These are phyloP conservation scores for Leccinum fibrillosum DNA, from an alignment of 768 basidiomycete species.

Conservation along the genomic window DNA sequence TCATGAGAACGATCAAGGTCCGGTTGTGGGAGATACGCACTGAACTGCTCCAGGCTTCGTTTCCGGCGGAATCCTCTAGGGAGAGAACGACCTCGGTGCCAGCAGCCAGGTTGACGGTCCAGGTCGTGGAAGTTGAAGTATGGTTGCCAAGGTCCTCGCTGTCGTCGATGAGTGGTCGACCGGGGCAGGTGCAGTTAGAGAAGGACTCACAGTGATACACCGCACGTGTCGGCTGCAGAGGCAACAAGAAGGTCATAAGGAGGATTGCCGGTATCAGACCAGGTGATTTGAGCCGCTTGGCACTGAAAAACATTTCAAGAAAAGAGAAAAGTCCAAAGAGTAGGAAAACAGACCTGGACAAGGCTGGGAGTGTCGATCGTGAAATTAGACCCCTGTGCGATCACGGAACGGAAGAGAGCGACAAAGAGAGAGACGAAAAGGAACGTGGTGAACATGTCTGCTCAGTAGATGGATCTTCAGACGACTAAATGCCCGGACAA, in stretches of 20 bases:
- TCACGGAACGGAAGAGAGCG: conserved; percentile 46
- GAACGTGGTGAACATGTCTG: conserved; percentile 76
- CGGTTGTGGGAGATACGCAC: conserved; percentile 38
- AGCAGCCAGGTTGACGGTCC: conserved; percentile 39
- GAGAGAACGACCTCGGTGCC: conserved; percentile 51
- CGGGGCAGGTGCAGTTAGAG: background rate
- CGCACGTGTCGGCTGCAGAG: conserved; percentile 51
- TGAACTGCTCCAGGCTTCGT: conserved; percentile 65
- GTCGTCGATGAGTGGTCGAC: conserved; percentile 25
- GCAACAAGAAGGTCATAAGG: conserved; percentile 65
- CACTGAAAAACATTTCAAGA: conserved; percentile 43
- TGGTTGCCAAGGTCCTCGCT: conserved; percentile 64
- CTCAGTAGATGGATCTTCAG: conserved; percentile 5
- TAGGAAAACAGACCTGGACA: conserved; percentile 45
- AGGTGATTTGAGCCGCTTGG: conserved; percentile 44
- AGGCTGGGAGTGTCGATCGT: conserved; percentile 49
- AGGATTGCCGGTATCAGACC: conserved; percentile 38
- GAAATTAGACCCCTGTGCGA: conserved; percentile 45
- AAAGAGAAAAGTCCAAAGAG: background rate
- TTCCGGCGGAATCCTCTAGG: conserved; percentile 46
- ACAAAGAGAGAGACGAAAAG: conserved; percentile 68
- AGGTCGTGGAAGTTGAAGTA: conserved; percentile 40
- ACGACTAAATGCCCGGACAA: conserved; percentile 9
- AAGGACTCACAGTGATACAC: conserved; percentile 51
- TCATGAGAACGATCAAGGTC: background rate